Evolutionary conservation across 495 filamentous ascomycete species (phyloP).

Genomic region (Penicillium taxi): DNA sequence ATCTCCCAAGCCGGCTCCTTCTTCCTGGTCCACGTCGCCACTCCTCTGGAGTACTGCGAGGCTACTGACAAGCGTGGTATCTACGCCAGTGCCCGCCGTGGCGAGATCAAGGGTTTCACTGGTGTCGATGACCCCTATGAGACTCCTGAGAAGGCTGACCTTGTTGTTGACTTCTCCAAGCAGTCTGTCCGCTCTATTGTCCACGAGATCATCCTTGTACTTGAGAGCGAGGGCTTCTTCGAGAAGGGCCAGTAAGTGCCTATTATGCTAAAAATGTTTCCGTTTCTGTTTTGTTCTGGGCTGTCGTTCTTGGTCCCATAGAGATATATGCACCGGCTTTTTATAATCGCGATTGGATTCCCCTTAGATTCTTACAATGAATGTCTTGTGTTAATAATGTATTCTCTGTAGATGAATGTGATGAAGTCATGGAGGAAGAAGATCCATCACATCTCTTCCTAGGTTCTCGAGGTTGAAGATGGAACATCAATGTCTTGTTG

Average conservation of each 20-base stretch:
- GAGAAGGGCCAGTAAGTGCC: conserved; percentile 29
- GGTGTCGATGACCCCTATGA: conserved; percentile 98
- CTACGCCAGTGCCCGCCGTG: conserved; percentile 73
- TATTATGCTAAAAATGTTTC: conserved; percentile 11
- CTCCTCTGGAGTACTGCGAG: conserved; percentile 85
- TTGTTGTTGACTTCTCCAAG: conserved; percentile 78
- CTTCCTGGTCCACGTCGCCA: conserved; percentile 92
- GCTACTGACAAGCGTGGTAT: conserved; percentile 91
- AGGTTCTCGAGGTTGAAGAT: too few relatives aligned
- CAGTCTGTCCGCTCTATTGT: conserved; percentile 86
- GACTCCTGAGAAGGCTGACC: conserved; percentile 68
- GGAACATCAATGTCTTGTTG: too few relatives aligned
- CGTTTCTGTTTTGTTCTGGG: conserved; percentile 10
- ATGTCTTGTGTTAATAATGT: too few relatives aligned
- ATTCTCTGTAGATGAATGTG: too few relatives aligned
- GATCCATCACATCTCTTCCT: too few relatives aligned
- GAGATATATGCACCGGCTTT: conserved; percentile 15
- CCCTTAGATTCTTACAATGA: conserved; percentile 22
- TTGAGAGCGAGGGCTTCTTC: conserved; percentile 80
- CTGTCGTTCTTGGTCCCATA: conserved; percentile 11
- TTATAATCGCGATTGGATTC: conserved; percentile 22
- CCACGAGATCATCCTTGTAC: conserved; percentile 89
- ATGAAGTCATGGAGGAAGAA: too few relatives aligned
- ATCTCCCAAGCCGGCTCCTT: conserved; percentile 83
- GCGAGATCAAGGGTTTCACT: conserved; percentile 97